Conservation (phyloP, 1,284 basidiomycete genomes). For the Rhodotorula sp. region DNA sequence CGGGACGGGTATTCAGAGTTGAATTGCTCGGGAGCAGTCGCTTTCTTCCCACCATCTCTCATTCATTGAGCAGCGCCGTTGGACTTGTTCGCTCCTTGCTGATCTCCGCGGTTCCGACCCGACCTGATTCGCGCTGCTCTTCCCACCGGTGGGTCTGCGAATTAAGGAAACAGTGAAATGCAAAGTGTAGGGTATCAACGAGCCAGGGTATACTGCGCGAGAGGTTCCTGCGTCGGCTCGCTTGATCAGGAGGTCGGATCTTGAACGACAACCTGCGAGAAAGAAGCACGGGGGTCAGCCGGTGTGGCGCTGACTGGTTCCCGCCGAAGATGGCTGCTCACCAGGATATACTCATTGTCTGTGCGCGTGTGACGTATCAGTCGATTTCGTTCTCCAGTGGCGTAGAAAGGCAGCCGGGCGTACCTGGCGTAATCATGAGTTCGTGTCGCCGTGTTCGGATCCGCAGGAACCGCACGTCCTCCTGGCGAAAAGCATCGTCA, state of each 20-base stretch:
- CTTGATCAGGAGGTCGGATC: slow-evolving; percentile 25
- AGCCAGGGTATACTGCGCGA: not conserved
- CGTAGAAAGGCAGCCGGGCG: slow-evolving; percentile 45
- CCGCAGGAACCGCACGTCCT: slow-evolving; percentile 81
- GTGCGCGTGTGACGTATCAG: slow-evolving; percentile 7
- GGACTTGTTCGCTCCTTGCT: no score
- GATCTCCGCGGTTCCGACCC: no score
- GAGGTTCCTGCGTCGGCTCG: no score
- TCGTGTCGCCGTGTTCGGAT: slow-evolving; percentile 89
- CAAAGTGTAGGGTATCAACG: no score
- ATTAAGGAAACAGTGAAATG: no score
- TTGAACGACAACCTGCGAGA: slow-evolving; percentile 32
- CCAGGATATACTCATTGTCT: slow-evolving; percentile 81
- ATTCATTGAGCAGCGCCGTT: no score
- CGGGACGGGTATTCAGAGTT: not conserved
- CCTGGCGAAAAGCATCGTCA: no score
- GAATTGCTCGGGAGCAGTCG: not conserved
- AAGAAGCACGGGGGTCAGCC: not conserved
- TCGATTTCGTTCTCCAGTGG: not conserved
- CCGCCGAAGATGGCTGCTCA: not conserved
- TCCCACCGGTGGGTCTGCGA: no score
- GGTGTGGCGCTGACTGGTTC: no score
- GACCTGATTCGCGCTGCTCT: no score
- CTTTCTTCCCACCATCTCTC: no score
- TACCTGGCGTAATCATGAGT: slow-evolving; percentile 89